phyloP scores from a whole-genome alignment of 2,329 filamentous ascomycete genomes.

The Aspergillus glaucus region DNA sequence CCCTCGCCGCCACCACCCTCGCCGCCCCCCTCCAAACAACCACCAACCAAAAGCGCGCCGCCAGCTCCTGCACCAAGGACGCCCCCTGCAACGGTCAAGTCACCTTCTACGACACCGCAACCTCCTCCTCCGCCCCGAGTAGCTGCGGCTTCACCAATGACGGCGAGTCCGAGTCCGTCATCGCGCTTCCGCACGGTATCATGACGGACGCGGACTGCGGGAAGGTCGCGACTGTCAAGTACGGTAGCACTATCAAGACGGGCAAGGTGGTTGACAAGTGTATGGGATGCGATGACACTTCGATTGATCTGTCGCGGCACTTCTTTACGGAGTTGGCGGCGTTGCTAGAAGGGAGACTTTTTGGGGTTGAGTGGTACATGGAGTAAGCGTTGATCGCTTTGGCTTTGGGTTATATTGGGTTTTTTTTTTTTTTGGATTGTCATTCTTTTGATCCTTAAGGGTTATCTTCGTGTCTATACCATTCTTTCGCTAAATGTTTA shows the following conservation, averaged over 20 bases:
- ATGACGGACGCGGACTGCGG: slow-evolving; percentile 69
- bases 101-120: slow-evolving; percentile 66
- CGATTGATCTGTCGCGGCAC: slow-evolving; percentile 57
- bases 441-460: too few relatives aligned
- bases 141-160: slow-evolving; percentile 59
- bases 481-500: too few relatives aligned
- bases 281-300: slow-evolving; percentile 53
- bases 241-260: slow-evolving; percentile 51
- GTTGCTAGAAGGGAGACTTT: slow-evolving; percentile 34
- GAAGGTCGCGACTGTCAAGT: slow-evolving; percentile 58
- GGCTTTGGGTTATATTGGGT: slow-evolving; percentile 1
- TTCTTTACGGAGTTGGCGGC: slow-evolving; percentile 48
- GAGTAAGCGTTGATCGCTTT: slow-evolving; percentile 23
- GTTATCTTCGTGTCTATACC: too few relatives aligned
- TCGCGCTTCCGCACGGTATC: slow-evolving; percentile 60
- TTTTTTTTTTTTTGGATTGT: slow-evolving; percentile 1
- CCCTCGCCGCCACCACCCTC: slow-evolving; percentile 27
- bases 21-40: slow-evolving; percentile 17
- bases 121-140: slow-evolving; percentile 47
- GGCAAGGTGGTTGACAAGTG: slow-evolving; percentile 70
- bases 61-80: slow-evolving; percentile 19
- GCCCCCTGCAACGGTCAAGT: slow-evolving; percentile 52
- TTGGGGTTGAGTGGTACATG: slow-evolving; percentile 37
- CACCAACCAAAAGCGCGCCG: neutral
- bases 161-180: slow-evolving; percentile 53